Percentiles rank a stretch among this genome's conserved stretches.
phyloP scores from a whole-genome alignment of 2,329 filamentous ascomycete genomes.

The Metarhizium rileyi region DNA sequence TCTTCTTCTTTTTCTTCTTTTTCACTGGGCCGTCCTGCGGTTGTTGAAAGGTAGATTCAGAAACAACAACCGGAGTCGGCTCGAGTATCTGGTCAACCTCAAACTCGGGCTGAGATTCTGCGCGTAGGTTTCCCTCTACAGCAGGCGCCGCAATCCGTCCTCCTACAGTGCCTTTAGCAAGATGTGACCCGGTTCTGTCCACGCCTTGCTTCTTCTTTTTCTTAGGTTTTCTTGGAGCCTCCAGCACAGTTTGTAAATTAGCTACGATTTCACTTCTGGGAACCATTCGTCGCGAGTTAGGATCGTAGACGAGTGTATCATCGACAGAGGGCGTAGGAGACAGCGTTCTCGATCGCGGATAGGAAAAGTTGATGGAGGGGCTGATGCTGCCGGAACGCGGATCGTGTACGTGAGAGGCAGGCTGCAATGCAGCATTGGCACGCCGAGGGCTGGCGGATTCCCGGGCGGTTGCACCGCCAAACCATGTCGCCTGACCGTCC shows the following conservation, averaged over 20 bases:
- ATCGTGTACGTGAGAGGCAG: constrained; percentile 19
- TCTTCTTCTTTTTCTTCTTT: constrained; percentile 10
- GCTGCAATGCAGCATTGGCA: constrained; percentile 30
- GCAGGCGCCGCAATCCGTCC: constrained; percentile 37
- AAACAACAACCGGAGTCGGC: background rate
- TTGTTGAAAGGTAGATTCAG: background rate
- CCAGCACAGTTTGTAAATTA: constrained; percentile 30
- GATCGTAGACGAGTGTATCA: constrained; percentile 48
- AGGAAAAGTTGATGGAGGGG: constrained; percentile 50
- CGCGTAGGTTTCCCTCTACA: constrained; percentile 21
- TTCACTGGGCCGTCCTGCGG: constrained; percentile 1
- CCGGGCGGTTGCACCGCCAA: constrained; percentile 33
- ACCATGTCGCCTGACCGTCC: constrained; percentile 37
- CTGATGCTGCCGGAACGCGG: constrained; percentile 35
- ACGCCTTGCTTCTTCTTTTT: constrained; percentile 29
- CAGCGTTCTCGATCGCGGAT: constrained; percentile 37
- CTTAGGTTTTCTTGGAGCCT: constrained; percentile 29
- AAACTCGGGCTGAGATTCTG: constrained; percentile 2
- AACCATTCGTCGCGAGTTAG: constrained; percentile 56
- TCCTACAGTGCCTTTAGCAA: constrained; percentile 43
- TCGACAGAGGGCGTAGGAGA: constrained; percentile 14
- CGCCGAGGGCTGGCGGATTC: constrained; percentile 35
- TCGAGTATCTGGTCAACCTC: background rate
- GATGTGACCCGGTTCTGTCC: constrained; percentile 33
- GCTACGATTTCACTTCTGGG: constrained; percentile 33